Base-by-base conservation (phyloP, 305 asterid genomes). In the Salvia sclarea region DNA sequence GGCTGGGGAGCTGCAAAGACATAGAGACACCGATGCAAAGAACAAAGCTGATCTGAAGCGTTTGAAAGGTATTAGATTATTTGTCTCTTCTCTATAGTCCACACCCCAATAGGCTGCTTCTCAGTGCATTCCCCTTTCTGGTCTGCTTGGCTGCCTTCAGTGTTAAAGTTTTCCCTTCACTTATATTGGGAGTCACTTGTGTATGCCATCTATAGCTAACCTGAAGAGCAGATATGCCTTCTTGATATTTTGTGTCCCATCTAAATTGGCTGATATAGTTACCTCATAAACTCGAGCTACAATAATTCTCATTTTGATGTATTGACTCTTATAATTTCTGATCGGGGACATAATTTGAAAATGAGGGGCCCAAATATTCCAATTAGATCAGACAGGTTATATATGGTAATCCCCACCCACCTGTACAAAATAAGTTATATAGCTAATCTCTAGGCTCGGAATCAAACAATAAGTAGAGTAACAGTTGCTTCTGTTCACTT, bases 1-100 rank as follows among this genome's bases (percentile, higher is more conserved):
- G 73, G 82, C 91, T 70, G 84, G 85, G 79, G 92, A 87, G 76
- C 78, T 92, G 66, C 99, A 85, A 78, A 80, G 61, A 66, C 89
- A 75, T 55, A 80, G 86, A 76, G 99, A 95, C 71, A 53, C 81
- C 14, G 92, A 86, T 71, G 97, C 96, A 16, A 89, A 81, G 78
- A 86, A 89, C 82, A 89, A 88, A 82, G 91, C 91, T 44, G 85
- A 81, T 68, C 76, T 89, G 64, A 84, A 73, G 77, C 70, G 77
- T 79, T 77, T 95, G 76, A 81, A 79, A 86, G 96, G 99, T 92
- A 61, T 43, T 61, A 81, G 58, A 53, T 67, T n/a, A 24, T 49
- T 41, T 76, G 61, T 71, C 55, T 37, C 21, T 40, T 28, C 30
- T 41, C 28, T 21, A 31, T 18, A 37, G 30, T 61, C 56, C 48